Evolutionary conservation across 805 yeast species (phyloP).

Genomic region (Cyberlindnera mississippiensis): DNA sequence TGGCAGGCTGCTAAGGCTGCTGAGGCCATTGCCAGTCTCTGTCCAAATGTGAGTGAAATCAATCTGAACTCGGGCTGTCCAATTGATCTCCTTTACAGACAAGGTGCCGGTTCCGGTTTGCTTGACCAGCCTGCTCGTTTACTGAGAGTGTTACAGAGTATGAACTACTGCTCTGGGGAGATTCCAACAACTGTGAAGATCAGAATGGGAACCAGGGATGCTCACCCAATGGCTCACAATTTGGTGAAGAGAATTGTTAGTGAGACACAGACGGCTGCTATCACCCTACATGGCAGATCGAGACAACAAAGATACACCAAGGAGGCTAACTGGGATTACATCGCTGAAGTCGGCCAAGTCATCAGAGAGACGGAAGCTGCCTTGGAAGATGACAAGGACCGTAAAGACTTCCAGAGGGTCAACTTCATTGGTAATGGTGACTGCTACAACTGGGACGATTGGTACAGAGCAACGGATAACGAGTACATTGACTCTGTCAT

Average conservation of each 20-base stretch:
- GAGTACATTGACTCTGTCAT: conserved; percentile 86
- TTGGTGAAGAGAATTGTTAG: conserved; percentile 66
- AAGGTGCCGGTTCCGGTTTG: conserved; percentile 94
- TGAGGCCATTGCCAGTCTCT: conserved; percentile 62
- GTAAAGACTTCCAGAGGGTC: conserved; percentile 55
- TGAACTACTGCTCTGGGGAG: conserved; percentile 87
- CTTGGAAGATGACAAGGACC: conserved; percentile 57
- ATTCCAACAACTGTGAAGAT: conserved; percentile 89
- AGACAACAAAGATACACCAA: conserved; percentile 92
- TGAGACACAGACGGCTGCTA: conserved; percentile 83
- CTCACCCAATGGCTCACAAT: conserved; percentile 80
- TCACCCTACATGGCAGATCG: conserved; percentile 94
- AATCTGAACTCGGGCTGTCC: conserved; percentile 98
- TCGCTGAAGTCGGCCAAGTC: conserved; percentile 64
- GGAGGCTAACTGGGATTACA: conserved; percentile 91
- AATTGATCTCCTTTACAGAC: conserved; percentile 86
- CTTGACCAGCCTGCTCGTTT: conserved; percentile 85
- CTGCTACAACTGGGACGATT: conserved; percentile 79
- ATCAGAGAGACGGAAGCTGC: conserved; percentile 56
- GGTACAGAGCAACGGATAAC: conserved; percentile 66
- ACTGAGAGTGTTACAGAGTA: conserved; percentile 74
- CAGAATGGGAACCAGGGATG: conserved; percentile 86
- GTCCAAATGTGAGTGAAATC: conserved; percentile 68
- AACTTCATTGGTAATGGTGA: conserved; percentile 96
- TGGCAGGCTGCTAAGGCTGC: conserved; percentile 94